These are phyloP conservation scores for Taphrina confusa DNA, from an alignment of 1,139 yeast species.

Conservation along the genomic window DNA sequence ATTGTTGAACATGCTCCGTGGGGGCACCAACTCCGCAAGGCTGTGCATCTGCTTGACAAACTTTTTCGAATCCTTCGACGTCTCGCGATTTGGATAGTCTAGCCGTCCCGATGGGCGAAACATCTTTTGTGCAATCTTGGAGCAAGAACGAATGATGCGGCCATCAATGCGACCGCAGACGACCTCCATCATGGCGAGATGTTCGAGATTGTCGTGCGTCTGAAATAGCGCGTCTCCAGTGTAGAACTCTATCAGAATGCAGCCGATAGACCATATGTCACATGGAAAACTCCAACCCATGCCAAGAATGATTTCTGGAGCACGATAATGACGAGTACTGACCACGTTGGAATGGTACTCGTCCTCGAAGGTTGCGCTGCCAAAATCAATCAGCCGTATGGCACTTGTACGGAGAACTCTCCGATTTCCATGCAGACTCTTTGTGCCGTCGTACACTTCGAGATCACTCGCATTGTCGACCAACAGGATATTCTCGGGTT, in stretches of 20 bases:
- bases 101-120: conserved; percentile 40
- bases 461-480: conserved; percentile 45
- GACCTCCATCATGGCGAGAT: conserved; percentile 90
- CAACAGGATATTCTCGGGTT: conserved; percentile 88
- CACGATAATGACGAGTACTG: conserved; percentile 89
- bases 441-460: conserved; percentile 13
- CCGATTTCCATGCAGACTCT: conserved; percentile 42
- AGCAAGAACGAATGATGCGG: conserved; percentile 20
- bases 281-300: conserved; percentile 93
- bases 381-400: conserved; percentile 91
- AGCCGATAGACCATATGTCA: conserved; percentile 96
- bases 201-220: conserved; percentile 92
- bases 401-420: conserved; percentile 72
- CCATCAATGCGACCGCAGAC: conserved; percentile 50
- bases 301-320: conserved; percentile 93
- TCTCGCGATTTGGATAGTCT: conserved; percentile 48
- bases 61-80: conserved; percentile 52
- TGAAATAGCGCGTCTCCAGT: conserved; percentile 96
- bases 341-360: conserved; percentile 92
- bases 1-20: conserved; percentile 49
- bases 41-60: conserved; percentile 54
- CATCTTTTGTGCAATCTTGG: conserved; percentile 39
- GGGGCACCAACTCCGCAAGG: conserved; percentile 32
- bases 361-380: conserved; percentile 89
- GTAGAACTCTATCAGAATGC: conserved; percentile 84